Base-by-base conservation (phyloP, 169 alveolate genomes). In the Sarcocystis neurona region DNA sequence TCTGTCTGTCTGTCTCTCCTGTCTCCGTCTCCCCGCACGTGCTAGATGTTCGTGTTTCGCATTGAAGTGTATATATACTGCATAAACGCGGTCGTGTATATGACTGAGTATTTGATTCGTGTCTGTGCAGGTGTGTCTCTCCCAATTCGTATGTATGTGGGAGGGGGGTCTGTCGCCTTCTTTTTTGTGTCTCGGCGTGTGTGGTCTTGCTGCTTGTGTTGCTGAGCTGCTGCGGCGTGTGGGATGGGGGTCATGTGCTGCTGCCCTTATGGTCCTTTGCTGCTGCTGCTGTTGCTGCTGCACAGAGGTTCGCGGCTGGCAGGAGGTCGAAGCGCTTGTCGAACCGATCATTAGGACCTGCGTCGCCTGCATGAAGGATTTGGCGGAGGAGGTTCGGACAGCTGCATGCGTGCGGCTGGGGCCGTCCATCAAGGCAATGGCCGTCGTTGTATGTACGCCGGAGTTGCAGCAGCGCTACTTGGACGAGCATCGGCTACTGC, bases 341-440 rank as follows among this genome's bases (percentile, higher is more conserved):
- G 85, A 77, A 32, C 37, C 2, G 85, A 77, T 41, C n/a, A 46
- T 63, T 44, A 77, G 46, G 43, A 48, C 18, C 53, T 41, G 44
- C 32, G 41, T 56, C 63, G 79, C 44, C 30, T 56, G 74, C n/a
- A 34, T 80, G 82, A 56, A 72, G 39, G 82, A 72, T 10, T 32
- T 80, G 58, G 30, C 47, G 37, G 78, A 53, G 12, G 60, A 39
- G 39, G 56, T 82, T 2, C 88, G 56, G 63, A 20, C 66, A 37
- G 72, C 48, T 0, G 41, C 75, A 37, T 60, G 27, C 18, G 18
- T 3, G 84, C n/a, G 15, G 84, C 56, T 75, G 41, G 80, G 74
- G 63, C 89, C 75, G 23, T 4, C 60, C n/a, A 46, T 80, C 58
- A 39, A 53, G 79, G 58, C 34, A 20, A 34, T 79, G 87, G 37